Evolutionary conservation across 1,139 yeast species (phyloP), one percentile per base, ranked within the genome.

Genomic region (Casaregolazyma lundiana): DNA sequence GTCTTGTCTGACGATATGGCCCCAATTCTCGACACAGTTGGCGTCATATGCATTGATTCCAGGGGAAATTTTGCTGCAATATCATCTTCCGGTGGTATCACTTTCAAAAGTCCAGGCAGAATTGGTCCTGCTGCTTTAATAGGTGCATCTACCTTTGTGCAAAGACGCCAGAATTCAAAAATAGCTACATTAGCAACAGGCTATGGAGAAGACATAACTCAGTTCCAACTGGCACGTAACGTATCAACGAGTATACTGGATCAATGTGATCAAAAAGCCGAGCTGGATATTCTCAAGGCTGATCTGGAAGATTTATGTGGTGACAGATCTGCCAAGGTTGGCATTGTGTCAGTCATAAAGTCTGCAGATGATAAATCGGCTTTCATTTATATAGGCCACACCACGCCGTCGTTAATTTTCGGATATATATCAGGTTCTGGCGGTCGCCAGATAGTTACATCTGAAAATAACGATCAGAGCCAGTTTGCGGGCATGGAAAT

Each of bases 71-170:
- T 63, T 3, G 57, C 64, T 4, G 67, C 62, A 1, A 66, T 62
- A 6, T 56, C 70, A 1, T 64, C 70, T 49, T 69, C 73, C 0
- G 74, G 75, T 2, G 74, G 74, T 0, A 54, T 62, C 1, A 50
- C 66, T 6, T 53, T 63, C 50, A 68, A 68, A 46, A 55, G 46
- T 4, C 59, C 67, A 0, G 74, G 74, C 9, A 44, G 74, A 21
- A 49, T 70, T 1, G 74, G 74, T 1, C 71, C 73, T 0, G 74
- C 73, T 1, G 71, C 69, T 1, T 41, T 67, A 1, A 48, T 63
- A 2, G 68, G 70, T 0, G 55, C 66, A 9, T 71, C 70, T 1
- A 52, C 59, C 11, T 51, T 54, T 35, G 44, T 59, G 2, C 26
- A 11, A 36, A 29, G 11, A 35, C 21, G 13, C 26, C 34, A 4